Conservation (phyloP, 2,329 filamentous ascomycete species). For the Hymenoscyphus scutula region DNA sequence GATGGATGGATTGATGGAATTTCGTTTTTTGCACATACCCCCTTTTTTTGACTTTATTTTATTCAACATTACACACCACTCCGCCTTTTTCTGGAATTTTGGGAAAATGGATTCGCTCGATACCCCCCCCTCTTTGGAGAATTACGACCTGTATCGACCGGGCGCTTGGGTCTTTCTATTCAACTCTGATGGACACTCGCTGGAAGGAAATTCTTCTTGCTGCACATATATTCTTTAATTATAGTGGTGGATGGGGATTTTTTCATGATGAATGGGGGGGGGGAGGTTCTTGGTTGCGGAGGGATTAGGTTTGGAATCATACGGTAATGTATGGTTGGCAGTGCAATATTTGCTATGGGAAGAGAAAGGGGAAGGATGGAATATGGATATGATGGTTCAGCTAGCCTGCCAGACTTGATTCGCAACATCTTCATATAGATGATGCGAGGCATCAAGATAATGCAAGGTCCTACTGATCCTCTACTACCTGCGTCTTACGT, state of each 20-base stretch:
- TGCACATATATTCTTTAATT: conserved; percentile 19
- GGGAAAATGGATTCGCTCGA: conserved; percentile 7
- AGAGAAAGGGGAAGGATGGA: background rate
- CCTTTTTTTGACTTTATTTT: conserved; percentile 12
- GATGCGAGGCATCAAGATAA: background rate
- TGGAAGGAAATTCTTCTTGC: conserved; percentile 6
- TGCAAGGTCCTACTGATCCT: conserved; percentile 12
- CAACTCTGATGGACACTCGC: conserved; percentile 7
- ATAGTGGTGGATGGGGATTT: background rate
- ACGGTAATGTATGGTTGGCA: background rate
- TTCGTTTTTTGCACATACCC: conserved; percentile 23
- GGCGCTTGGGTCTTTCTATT: conserved; percentile 6
- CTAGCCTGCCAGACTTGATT: conserved; percentile 8
- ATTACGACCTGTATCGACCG: conserved; percentile 10
- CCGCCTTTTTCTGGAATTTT: conserved; percentile 6
- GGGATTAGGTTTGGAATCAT: background rate
- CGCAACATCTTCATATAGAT: background rate
- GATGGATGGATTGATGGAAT: conserved; percentile 18
- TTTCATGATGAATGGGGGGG: background rate
- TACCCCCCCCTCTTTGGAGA: background rate
- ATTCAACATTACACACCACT: conserved; percentile 22
- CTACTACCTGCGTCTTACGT: background rate
- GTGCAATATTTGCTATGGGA: background rate
- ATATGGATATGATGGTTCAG: conserved; percentile 14
- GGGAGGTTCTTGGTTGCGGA: background rate